These are phyloP conservation scores for Hanseniaspora jakobsenii DNA, from an alignment of 805 yeast genomes.

Conservation along the genomic window DNA sequence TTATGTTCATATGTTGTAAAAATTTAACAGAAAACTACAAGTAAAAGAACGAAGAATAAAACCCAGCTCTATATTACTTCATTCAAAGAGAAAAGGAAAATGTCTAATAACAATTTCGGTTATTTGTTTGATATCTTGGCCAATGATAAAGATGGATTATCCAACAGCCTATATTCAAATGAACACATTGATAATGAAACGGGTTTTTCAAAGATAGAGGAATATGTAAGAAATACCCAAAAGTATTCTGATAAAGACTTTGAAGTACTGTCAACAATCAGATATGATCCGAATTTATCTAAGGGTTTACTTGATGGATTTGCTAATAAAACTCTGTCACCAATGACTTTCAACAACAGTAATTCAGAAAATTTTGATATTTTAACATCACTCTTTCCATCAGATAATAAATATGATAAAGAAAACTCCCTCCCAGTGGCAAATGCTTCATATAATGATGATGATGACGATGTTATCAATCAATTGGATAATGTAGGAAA, in stretches of 20 bases:
- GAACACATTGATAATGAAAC: neutral
- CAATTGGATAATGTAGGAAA: neutral
- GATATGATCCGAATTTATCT: constrained; percentile 58
- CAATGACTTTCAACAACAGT: neutral
- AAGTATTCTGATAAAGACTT: constrained; percentile 28
- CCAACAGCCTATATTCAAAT: too few relatives aligned
- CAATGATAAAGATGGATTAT: too few relatives aligned
- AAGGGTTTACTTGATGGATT: constrained; percentile 18
- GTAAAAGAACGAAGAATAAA: too few relatives aligned
- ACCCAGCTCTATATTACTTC: too few relatives aligned
- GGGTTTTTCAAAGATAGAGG: neutral
- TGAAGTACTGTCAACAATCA: constrained; percentile 53
- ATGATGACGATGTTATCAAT: neutral
- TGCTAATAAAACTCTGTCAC: constrained; percentile 7
- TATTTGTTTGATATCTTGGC: too few relatives aligned
- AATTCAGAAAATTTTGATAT: too few relatives aligned
- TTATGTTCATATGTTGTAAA: too few relatives aligned
- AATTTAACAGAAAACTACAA: too few relatives aligned
- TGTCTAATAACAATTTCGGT: too few relatives aligned
- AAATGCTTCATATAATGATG: constrained; percentile 16
- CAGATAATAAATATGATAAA: constrained; percentile 11
- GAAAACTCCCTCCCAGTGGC: neutral
- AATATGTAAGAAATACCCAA: neutral
- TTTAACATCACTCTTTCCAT: too few relatives aligned
- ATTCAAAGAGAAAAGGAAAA: too few relatives aligned